Base-by-base conservation (phyloP, 345 rosid genomes). In the Linum usitatissimum region DNA sequence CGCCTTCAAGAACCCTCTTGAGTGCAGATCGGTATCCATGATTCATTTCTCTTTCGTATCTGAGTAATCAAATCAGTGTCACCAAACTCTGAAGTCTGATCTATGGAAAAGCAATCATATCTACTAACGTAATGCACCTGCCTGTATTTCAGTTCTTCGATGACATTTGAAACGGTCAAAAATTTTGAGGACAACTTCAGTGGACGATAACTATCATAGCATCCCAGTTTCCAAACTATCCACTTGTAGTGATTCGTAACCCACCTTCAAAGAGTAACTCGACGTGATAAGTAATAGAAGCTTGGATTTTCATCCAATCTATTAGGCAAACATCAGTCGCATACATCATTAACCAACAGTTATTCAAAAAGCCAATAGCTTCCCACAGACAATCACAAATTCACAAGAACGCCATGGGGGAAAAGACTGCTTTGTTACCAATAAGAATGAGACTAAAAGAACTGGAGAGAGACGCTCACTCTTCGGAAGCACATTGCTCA, bases 91-190 rank as follows among this genome's bases (percentile, higher is more conserved):
- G 53, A 45, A 34, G 38, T 34, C 38, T 4, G 3, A 34, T 59
- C 68, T 15, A 70, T 70, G 49, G 62, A 56, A 60, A 67, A 31
- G 48, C 8, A 61, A 73, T 67, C n/a, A 45, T 17, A 66, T 7
- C 62, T 39, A 18, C 66, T 18, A 57, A 68, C 39, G 17, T 13
- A 62, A 51, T 55, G 39, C 18, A 49, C 51, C 39, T 82, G 87
- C 98, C 98, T 92, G 75, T 89, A 92, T 79, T 85, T 89, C 76
- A 92, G 78, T 76, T 92, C 98, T 76, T 87, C 96, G 45, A 89
- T 80, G 69, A 92, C 84, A 89, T 83, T 89, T 78, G 83, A 48
- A 64, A 83, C 38, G 7, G 96, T 87, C 71, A 92, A 77, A 79
- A 87, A 79, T 1, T 82, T 92, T 65, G 86, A 71, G 68, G 71